Conservation (phyloP, 768 basidiomycete genomes). For the Tricholoma flavovirens region DNA sequence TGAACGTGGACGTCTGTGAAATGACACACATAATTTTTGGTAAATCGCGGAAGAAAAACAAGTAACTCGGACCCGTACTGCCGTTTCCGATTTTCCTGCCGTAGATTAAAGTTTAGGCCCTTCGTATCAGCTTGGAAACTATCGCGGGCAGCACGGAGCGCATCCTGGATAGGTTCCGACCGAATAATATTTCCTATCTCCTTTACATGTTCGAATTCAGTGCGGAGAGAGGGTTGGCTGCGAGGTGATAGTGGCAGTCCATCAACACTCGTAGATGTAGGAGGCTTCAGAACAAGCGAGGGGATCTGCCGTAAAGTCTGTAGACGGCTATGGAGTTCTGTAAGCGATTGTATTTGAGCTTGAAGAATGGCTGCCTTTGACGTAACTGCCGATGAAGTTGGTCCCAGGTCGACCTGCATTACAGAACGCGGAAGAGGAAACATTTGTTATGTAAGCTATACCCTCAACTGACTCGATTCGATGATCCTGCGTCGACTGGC, state of each 20-base stretch:
- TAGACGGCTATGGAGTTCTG: constrained; percentile 39
- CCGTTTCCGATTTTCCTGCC: constrained; percentile 50
- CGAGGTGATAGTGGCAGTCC: constrained; percentile 18
- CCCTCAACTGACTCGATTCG: no score
- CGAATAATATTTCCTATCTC: constrained; percentile 42
- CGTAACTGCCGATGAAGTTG: neutral
- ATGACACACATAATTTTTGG: neutral
- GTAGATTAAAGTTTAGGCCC: constrained; percentile 39
- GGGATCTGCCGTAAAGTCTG: constrained; percentile 43
- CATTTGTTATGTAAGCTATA: neutral
- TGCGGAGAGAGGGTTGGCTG: constrained; percentile 14
- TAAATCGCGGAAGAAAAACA: constrained; percentile 2
- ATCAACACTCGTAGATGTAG: constrained; percentile 13
- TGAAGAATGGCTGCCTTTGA: constrained; percentile 20
- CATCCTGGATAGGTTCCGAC: constrained; percentile 52
- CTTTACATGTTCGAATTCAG: constrained; percentile 42
- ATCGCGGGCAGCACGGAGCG: constrained; percentile 46
- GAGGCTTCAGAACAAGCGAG: constrained; percentile 35
- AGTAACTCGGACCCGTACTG: constrained; percentile 36
- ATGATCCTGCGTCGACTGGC: constrained; percentile 20
- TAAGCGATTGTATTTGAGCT: constrained; percentile 40
- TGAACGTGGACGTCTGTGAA: constrained; percentile 41
- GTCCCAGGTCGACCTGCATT: constrained; percentile 13
- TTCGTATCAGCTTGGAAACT: constrained; percentile 50
- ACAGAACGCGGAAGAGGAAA: constrained; percentile 1